Evolutionary conservation across 1,284 basidiomycete species (phyloP).

Genomic region (Sphaerobolus stellatus): DNA sequence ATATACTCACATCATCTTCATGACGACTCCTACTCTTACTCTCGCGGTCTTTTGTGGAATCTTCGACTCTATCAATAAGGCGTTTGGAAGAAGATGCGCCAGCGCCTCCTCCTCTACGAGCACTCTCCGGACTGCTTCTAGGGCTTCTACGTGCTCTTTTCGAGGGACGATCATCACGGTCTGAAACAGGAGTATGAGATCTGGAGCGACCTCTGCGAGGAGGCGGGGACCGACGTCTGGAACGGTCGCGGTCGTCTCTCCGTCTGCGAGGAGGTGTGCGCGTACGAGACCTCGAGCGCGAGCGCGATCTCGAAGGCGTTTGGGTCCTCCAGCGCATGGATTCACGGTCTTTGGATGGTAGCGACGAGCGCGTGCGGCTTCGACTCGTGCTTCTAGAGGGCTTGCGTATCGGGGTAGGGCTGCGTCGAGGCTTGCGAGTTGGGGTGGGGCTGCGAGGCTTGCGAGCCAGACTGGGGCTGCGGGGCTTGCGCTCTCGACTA

Average conservation of each 20-base stretch:
- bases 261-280: neutral
- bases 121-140: neutral
- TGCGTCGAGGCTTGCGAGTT: neutral
- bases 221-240: too few relatives aligned
- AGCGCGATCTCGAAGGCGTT: conserved; percentile 7
- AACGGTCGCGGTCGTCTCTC: neutral
- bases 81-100: neutral
- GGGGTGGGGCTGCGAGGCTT: neutral
- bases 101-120: neutral
- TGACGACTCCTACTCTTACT: neutral
- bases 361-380: conserved; percentile 19
- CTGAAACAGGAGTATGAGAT: too few relatives aligned
- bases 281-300: conserved; percentile 6
- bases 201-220: too few relatives aligned
- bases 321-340: conserved; percentile 5
- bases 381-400: conserved; percentile 19
- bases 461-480: neutral
- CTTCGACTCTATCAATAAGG: neutral
- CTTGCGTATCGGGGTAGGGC: neutral
- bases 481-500: neutral
- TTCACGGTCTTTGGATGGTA: neutral
- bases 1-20: neutral
- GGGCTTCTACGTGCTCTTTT: neutral
- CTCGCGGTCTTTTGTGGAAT: neutral
- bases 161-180: neutral